Evolutionary conservation across 2,329 filamentous ascomycete species (phyloP), one percentile per base, ranked within the genome.

Genomic region (Curvularia spicifera): DNA sequence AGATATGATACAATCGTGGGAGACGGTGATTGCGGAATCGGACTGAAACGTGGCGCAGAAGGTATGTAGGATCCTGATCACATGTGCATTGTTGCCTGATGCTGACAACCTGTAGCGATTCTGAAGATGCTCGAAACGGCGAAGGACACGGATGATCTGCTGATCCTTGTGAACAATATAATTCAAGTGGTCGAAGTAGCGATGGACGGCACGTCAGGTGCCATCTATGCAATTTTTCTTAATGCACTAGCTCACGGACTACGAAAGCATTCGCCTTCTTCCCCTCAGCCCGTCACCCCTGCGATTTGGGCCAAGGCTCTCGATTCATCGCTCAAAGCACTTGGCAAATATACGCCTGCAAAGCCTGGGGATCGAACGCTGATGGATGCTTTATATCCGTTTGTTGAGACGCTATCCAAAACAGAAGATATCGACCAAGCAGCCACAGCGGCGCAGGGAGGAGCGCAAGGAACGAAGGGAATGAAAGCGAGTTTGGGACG

Each of bases 401-500:
- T 98, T 73, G 88, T 96, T 51, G 85, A 91, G 43, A 85, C 84
- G 3, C 83, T 98, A 2, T 82, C 79, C 6, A 78, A 84, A 70
- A 88, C 87, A 0, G 86, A 85, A 13, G 85, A 91, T 72, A 75
- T 95, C 20, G 84, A 86, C 64, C 82, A 87, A 72, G 93, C 95
- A 7, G 92, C 91, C 0, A 82, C 87, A 68, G 92, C 91, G 1
- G 89, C 93, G 0, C 85, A 85, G 63, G 82, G 87, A 46, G 95
- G 90, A 0, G 90, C 93, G 4, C 89, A 94, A 64, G 86, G 86
- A 29, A 98, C 95, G 20, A 96, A 93, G 81, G 90, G 89, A 24
- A 97, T 99, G 93, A 87, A 90, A 76, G 91, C 95, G 42, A 95
- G 89, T 68, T 81, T 99, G 40, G 95, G 95, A 7, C 82, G 92